These are phyloP conservation scores for Zygoascus sp. DNA, from an alignment of 1,139 yeast genomes.

Conservation along the genomic window DNA sequence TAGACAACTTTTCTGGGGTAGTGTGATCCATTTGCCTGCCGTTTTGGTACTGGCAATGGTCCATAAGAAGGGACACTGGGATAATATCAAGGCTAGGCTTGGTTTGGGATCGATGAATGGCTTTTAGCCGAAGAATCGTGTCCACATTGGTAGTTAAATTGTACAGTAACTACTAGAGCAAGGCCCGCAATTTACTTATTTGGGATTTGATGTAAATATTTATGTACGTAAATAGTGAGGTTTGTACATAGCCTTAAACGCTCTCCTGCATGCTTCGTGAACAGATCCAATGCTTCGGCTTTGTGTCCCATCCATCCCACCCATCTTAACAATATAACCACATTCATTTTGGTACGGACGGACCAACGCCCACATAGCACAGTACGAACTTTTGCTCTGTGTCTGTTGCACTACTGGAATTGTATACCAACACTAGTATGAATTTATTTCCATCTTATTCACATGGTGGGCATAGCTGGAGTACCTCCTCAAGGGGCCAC, in stretches of 20 bases:
- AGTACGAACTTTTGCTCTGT: not conserved
- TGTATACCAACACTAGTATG: no score
- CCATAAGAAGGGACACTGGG: conserved; percentile 96
- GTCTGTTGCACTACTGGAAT: no score
- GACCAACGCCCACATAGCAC: not conserved
- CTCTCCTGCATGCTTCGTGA: no score
- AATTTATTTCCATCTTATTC: not conserved
- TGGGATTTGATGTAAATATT: conserved; percentile 1
- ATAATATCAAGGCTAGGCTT: conserved; percentile 38
- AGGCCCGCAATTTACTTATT: not conserved
- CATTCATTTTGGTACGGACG: not conserved
- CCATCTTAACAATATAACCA: not conserved
- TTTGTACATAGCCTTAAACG: not conserved
- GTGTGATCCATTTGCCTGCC: conserved; percentile 91
- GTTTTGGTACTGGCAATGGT: conserved; percentile 85
- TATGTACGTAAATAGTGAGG: not conserved
- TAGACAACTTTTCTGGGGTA: conserved; percentile 85
- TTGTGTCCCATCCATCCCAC: no score
- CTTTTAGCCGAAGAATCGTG: no score
- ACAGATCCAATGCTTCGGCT: no score
- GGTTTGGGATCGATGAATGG: conserved; percentile 5
- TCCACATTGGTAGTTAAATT: no score
- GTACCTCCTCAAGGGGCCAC: conserved; percentile 5
- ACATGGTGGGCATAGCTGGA: not conserved
- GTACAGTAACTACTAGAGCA: no score